Conservation (phyloP, 768 basidiomycete species). For the Boletus reticulatus region DNA sequence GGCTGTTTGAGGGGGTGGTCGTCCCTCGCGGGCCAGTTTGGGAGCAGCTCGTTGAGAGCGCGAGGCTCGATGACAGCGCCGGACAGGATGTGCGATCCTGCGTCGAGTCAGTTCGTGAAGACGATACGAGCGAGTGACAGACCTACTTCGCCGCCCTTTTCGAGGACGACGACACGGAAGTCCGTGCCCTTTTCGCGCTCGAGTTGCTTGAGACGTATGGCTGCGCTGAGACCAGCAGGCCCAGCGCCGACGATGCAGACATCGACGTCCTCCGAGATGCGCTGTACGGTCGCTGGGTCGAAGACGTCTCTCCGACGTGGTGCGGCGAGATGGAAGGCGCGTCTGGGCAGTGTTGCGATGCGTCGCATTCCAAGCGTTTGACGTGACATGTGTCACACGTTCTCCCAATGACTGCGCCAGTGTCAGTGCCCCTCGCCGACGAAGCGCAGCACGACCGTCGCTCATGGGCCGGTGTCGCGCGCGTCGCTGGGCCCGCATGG, state of each 20-base stretch:
- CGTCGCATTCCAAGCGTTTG: background rate
- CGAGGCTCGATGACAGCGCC: slow-evolving; percentile 94
- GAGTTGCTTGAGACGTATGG: slow-evolving; percentile 92
- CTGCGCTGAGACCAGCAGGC: slow-evolving; percentile 94
- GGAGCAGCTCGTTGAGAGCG: slow-evolving; percentile 87
- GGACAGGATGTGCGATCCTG: slow-evolving; percentile 92
- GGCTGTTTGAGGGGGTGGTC: slow-evolving; percentile 81
- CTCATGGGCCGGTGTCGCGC: slow-evolving; percentile 49
- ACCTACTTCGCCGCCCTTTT: slow-evolving; percentile 95
- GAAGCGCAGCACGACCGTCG: slow-evolving; percentile 39
- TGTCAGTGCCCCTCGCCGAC: slow-evolving; percentile 44
- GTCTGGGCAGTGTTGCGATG: background rate
- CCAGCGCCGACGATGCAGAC: slow-evolving; percentile 97
- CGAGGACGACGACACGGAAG: slow-evolving; percentile 88
- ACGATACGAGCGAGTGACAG: slow-evolving; percentile 28
- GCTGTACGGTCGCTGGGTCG: slow-evolving; percentile 65
- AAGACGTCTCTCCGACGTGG: slow-evolving; percentile 34
- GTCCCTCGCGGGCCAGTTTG: slow-evolving; percentile 67
- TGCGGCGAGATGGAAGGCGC: slow-evolving; percentile 17
- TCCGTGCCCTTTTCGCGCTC: slow-evolving; percentile 50
- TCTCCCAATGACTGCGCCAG: slow-evolving; percentile 49
- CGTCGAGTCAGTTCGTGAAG: background rate
- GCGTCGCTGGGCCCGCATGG: slow-evolving; percentile 68
- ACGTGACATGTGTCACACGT: background rate
- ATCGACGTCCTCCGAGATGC: slow-evolving; percentile 89